Evolutionary conservation across 2,329 filamentous ascomycete genomes (phyloP).

Genomic region (Ambrosiella beaveri): DNA sequence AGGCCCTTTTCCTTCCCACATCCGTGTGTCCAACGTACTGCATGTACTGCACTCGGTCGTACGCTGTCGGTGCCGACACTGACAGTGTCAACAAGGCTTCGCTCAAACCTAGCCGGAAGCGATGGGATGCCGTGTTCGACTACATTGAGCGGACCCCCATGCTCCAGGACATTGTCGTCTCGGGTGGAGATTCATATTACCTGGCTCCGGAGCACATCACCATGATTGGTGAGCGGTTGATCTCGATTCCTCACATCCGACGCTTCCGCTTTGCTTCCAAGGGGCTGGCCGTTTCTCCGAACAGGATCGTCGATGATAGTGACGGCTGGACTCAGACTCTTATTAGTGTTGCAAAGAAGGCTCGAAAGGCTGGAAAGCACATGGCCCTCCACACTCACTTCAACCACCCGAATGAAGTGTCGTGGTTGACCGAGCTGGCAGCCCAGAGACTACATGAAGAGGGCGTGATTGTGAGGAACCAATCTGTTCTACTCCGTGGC

Average conservation of each 20-base stretch:
- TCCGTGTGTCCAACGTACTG: conserved; percentile 47
- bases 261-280: conserved; percentile 46
- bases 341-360: conserved; percentile 32
- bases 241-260: conserved; percentile 38
- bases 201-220: conserved; percentile 34
- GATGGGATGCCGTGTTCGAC: conserved; percentile 39
- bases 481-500: conserved; percentile 39
- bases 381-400: conserved; percentile 49
- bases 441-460: conserved; percentile 31
- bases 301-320: conserved; percentile 31
- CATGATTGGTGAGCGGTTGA: conserved; percentile 36
- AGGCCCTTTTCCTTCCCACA: conserved; percentile 41
- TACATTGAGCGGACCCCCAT: conserved; percentile 34
- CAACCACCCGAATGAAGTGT: conserved; percentile 44
- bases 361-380: conserved; percentile 36
- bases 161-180: conserved; percentile 43
- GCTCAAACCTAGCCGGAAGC: conserved; percentile 23
- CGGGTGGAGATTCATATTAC: conserved; percentile 45
- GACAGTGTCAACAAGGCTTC: conserved; percentile 30
- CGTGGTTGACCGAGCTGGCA: conserved; percentile 39
- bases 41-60: conserved; percentile 43
- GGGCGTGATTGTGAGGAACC: conserved; percentile 27
- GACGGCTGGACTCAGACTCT: conserved; percentile 38
- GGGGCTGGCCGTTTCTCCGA: conserved; percentile 41
- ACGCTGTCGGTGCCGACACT: conserved; percentile 38